Base-by-base conservation (phyloP, 331 rosid genomes). In the Rosa hybrid region DNA sequence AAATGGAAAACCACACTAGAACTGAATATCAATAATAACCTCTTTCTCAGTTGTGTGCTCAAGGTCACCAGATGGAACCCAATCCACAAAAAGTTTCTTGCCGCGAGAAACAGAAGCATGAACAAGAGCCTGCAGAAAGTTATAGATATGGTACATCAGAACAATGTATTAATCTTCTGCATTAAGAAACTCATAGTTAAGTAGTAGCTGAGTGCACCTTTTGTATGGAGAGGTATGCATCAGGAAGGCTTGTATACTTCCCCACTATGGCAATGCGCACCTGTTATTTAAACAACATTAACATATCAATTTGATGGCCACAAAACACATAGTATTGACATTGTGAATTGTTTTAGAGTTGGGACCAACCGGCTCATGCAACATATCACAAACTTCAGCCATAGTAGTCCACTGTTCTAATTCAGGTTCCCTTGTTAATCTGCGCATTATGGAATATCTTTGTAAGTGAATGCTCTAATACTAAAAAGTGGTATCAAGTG, bases 261-360 rank as follows among this genome's bases (percentile, higher is more conserved):
- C 99, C 99, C 49, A 96, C 98, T 91, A 96, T 89, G 39, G 97
- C 97, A 88, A 96, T 93, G 74, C 91, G 91, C 63, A 96, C 98
- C 99, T 96, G 92, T 54, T 70, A 64, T 38, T 12, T 30, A 67
- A 51, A 74, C 25, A 72, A 84, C 23, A 81, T 65, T 64, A 49
- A 74, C n/a, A n/a, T 63, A 59, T 59, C 74, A 84, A 78, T 72
- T 64, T 64, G 27, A 57, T 64, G 64, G n/a, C 46, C 82, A 67
- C 65, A 71, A 42, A 45, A 3, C 68, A 16, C 75, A 68, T 34
- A 68, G 68, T 68, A 4, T 68, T 49, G 64, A 20, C n/a, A 49
- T 7, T 65, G 60, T 68, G 72, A 49, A 70, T 25, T 80, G 62
- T 42, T 80, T 41, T 30, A 38, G 71, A 48, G 49, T 77, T 74